Evolutionary conservation across 169 alveolate genomes (phyloP).

Genomic region (Eimeria praecox): DNA sequence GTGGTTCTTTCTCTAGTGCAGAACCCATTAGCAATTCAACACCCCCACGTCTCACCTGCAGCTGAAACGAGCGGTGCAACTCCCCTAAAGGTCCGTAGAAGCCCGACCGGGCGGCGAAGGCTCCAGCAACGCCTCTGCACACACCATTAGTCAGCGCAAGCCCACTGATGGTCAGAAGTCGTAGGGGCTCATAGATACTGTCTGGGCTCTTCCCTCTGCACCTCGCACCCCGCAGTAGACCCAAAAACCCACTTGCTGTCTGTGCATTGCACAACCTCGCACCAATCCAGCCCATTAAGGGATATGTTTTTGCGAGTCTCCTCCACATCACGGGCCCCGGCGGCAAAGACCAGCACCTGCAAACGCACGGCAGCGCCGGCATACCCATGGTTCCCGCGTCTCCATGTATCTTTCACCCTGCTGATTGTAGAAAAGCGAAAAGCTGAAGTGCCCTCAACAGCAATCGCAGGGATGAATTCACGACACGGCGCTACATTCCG

Average conservation of each 20-base stretch:
- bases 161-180: not conserved
- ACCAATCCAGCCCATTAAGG: not conserved
- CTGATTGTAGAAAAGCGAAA: not conserved
- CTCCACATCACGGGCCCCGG: slow-evolving; percentile 47
- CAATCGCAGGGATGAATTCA: not conserved
- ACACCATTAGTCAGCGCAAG: not conserved
- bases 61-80: not conserved
- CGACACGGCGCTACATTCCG: not conserved
- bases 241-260: slow-evolving; percentile 1
- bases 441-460: not conserved
- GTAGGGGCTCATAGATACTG: not conserved
- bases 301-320: slow-evolving; percentile 36
- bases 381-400: not conserved
- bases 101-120: slow-evolving; percentile 37
- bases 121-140: slow-evolving; percentile 22
- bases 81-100: not conserved
- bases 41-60: slow-evolving; percentile 3
- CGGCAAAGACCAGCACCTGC: slow-evolving; percentile 62
- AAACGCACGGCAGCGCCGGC: not conserved
- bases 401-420: not conserved
- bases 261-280: slow-evolving; percentile 59
- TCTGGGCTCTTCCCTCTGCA: not conserved
- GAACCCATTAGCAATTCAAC: not conserved
- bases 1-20: not conserved
- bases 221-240: not conserved